Percentiles rank a stretch among this genome's conserved stretches.
Conservation (phyloP, 2,329 filamentous ascomycete genomes). For the Biscogniauxia sp. region DNA sequence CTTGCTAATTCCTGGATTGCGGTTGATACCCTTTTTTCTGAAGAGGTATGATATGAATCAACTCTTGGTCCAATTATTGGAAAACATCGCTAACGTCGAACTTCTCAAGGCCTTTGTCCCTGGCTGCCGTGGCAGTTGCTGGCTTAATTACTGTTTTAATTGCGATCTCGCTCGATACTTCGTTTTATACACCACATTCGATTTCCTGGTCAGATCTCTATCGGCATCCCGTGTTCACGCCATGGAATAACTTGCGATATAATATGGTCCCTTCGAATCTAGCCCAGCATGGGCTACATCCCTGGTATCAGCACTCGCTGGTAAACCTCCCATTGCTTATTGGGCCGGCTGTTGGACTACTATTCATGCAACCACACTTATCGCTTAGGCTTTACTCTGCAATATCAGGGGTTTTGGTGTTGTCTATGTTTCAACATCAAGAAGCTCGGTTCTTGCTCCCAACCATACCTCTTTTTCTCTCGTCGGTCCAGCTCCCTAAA, state of each 20-base stretch:
- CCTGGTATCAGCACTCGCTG: constrained; percentile 73
- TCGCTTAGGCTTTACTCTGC: constrained; percentile 70
- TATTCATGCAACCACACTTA: constrained; percentile 56
- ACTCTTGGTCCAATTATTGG: background rate
- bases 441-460: constrained; percentile 77
- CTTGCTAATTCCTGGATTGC: constrained; percentile 77
- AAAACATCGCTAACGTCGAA: background rate
- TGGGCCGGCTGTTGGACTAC: constrained; percentile 63
- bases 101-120: constrained; percentile 51
- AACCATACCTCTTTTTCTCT: constrained; percentile 72
- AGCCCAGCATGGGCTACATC: constrained; percentile 72
- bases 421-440: constrained; percentile 76
- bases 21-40: constrained; percentile 80
- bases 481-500: constrained; percentile 66
- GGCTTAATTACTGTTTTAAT: constrained; percentile 66
- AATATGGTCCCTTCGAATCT: constrained; percentile 70
- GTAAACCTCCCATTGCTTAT: constrained; percentile 71
- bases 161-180: constrained; percentile 79
- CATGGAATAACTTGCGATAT: constrained; percentile 74
- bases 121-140: constrained; percentile 63
- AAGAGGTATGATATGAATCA: constrained; percentile 61
- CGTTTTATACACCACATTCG: constrained; percentile 69
- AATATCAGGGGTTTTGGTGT: constrained; percentile 65
- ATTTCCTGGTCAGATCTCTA: constrained; percentile 65
- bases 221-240: constrained; percentile 67